phyloP scores from a whole-genome alignment of 306 rosid species.

The Medicago arabica region DNA sequence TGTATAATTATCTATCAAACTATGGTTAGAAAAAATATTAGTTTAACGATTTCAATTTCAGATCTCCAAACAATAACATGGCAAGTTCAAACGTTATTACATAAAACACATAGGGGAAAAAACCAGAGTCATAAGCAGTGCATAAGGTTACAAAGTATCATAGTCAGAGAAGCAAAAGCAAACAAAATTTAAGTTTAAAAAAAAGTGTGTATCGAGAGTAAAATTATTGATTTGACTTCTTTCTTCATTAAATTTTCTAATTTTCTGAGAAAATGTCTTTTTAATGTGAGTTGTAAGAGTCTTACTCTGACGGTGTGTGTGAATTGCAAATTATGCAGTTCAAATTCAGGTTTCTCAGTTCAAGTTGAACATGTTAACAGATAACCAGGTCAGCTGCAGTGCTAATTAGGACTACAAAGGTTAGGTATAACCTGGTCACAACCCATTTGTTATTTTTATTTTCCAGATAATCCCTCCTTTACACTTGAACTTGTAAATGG shows the following conservation, averaged over 20 bases:
- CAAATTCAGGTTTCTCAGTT: not conserved
- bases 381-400: not conserved
- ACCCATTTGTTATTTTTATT: not conserved
- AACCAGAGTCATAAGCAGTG: not conserved
- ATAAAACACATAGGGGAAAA: not conserved
- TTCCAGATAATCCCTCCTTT: not conserved
- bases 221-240: too few species aligned
- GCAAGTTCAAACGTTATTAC: constrained; percentile 27
- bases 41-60: too few species aligned
- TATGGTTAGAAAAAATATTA: too few species aligned
- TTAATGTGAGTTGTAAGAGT: too few species aligned
- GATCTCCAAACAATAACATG: not conserved
- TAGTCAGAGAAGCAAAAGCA: constrained; percentile 5
- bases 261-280: too few species aligned
- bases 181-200: constrained; percentile 6
- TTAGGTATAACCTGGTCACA: not conserved
- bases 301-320: too few species aligned
- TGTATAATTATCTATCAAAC: constrained; percentile 30
- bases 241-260: too few species aligned
- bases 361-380: not conserved
- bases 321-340: not conserved
- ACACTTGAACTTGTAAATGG: not conserved
- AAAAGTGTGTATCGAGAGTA: not conserved
- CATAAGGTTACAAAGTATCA: not conserved
- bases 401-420: not conserved